Evolutionary conservation across 2,329 filamentous ascomycete species (phyloP).

Genomic region (Trichophyton equinum): DNA sequence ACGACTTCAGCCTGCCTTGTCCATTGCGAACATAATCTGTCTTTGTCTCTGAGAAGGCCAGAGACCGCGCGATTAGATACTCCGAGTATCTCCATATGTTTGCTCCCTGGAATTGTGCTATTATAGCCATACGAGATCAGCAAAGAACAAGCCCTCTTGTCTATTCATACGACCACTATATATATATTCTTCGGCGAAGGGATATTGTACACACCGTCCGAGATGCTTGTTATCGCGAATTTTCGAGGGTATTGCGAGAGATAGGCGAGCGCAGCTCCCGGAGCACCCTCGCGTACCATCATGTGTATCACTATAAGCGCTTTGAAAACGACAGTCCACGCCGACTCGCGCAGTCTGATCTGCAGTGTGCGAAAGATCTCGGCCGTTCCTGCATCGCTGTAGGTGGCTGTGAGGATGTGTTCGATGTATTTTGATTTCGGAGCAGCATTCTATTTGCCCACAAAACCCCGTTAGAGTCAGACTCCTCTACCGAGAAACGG

Average conservation of each 20-base stretch:
- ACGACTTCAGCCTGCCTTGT: constrained; percentile 68
- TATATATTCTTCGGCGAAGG: constrained; percentile 22
- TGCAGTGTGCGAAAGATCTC: constrained; percentile 92
- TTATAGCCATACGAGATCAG: not conserved
- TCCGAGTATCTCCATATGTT: constrained; percentile 88
- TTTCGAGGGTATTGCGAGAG: constrained; percentile 70
- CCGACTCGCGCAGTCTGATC: constrained; percentile 79
- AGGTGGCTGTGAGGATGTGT: constrained; percentile 88
- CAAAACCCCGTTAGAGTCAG: not conserved
- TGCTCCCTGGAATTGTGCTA: constrained; percentile 84
- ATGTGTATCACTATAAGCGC: constrained; percentile 87
- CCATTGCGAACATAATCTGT: constrained; percentile 80
- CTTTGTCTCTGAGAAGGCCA: constrained; percentile 70
- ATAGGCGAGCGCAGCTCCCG: constrained; percentile 75
- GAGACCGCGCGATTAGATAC: constrained; percentile 72
- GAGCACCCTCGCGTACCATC: constrained; percentile 92
- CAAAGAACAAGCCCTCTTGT: not conserved
- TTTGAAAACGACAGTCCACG: constrained; percentile 99
- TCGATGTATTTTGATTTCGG: constrained; percentile 99
- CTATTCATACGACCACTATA: not conserved
- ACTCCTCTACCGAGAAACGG: not conserved
- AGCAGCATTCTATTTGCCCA: constrained; percentile 58
- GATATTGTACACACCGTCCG: constrained; percentile 57
- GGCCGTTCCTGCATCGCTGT: constrained; percentile 84
- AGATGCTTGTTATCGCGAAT: constrained; percentile 79